A percentile compares a stretch with the other conserved stretches of the same genome.
These are phyloP conservation scores for Moelleriella libera DNA, from an alignment of 2,329 filamentous ascomycete genomes.

Conservation along the genomic window DNA sequence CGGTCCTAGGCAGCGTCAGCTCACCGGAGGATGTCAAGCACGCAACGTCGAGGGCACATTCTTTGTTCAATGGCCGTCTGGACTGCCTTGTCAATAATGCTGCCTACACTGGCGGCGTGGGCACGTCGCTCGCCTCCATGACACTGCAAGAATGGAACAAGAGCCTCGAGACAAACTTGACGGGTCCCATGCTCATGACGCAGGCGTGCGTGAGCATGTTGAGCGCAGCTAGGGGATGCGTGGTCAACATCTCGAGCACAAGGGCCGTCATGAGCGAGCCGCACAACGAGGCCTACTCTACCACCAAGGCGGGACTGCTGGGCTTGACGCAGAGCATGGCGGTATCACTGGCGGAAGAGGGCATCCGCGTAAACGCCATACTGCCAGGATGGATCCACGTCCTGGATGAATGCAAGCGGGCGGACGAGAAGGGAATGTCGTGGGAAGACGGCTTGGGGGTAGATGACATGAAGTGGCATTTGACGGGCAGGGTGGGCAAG, in stretches of 20 bases:
- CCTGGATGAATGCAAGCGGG: conserved; percentile 16
- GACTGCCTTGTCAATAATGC: conserved; percentile 28
- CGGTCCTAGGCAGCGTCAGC: conserved; percentile 16
- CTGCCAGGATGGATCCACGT: conserved; percentile 39
- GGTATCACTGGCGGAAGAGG: conserved; percentile 24
- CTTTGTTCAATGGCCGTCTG: conserved; percentile 19
- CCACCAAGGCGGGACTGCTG: conserved; percentile 34
- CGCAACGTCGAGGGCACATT: conserved; percentile 13
- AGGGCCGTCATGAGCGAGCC: conserved; percentile 32
- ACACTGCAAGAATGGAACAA: conserved; percentile 22
- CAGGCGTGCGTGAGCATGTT: conserved; percentile 14
- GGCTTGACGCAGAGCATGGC: conserved; percentile 34
- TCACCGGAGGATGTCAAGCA: conserved; percentile 14
- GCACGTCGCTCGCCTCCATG: conserved; percentile 15
- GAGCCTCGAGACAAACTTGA: conserved; percentile 21
- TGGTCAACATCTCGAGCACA: conserved; percentile 35
- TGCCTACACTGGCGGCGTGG: conserved; percentile 20
- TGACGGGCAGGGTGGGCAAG: conserved; percentile 19
- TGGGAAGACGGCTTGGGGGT: too few relatives aligned
- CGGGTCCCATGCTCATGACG: conserved; percentile 17
- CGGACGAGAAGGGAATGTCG: conserved; percentile 15
- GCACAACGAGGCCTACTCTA: conserved; percentile 33
- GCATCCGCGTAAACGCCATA: conserved; percentile 32
- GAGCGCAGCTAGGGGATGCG: conserved; percentile 10
- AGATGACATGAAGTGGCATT: too few relatives aligned